These are phyloP conservation scores for Tulasnella sp. DNA, from an alignment of 768 basidiomycete species.

Conservation along the genomic window DNA sequence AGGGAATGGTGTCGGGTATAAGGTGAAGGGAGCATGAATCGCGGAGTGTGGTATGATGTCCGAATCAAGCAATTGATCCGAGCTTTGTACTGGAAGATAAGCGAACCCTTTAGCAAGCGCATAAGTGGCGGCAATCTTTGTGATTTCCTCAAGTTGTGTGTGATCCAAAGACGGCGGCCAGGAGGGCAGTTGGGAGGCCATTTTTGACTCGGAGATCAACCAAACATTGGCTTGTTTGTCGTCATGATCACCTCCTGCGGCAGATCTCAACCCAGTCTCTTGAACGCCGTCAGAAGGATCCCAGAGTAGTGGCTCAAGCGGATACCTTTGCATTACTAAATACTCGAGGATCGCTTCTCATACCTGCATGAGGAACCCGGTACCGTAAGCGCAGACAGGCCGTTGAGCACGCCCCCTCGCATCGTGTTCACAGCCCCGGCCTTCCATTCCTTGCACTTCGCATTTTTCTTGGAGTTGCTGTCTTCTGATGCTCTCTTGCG, in stretches of 20 bases:
- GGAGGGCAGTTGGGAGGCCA: neutral
- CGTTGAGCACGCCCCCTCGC: too few relatives aligned
- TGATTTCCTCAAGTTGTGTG: conserved; percentile 46
- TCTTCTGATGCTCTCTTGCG: too few relatives aligned
- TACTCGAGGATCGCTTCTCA: too few relatives aligned
- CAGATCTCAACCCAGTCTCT: too few relatives aligned
- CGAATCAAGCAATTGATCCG: conserved; percentile 27
- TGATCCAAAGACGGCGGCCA: conserved; percentile 70
- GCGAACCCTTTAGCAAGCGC: conserved; percentile 75
- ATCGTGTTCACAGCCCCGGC: too few relatives aligned
- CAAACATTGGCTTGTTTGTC: neutral
- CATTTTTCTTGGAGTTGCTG: too few relatives aligned
- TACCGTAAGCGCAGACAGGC: too few relatives aligned
- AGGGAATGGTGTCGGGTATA: conserved; percentile 84
- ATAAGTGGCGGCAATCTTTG: conserved; percentile 61
- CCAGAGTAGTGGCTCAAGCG: neutral
- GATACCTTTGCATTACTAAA: too few relatives aligned
- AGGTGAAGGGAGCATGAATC: conserved; percentile 81
- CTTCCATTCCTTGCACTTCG: too few relatives aligned
- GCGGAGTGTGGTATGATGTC: conserved; percentile 49
- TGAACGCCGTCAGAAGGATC: neutral
- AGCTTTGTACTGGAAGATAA: conserved; percentile 52
- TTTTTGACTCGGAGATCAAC: neutral
- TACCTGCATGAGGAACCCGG: too few relatives aligned
- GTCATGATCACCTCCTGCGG: neutral